phyloP scores from a whole-genome alignment of 805 yeast genomes.

The Debaryomyces prosopidis region DNA sequence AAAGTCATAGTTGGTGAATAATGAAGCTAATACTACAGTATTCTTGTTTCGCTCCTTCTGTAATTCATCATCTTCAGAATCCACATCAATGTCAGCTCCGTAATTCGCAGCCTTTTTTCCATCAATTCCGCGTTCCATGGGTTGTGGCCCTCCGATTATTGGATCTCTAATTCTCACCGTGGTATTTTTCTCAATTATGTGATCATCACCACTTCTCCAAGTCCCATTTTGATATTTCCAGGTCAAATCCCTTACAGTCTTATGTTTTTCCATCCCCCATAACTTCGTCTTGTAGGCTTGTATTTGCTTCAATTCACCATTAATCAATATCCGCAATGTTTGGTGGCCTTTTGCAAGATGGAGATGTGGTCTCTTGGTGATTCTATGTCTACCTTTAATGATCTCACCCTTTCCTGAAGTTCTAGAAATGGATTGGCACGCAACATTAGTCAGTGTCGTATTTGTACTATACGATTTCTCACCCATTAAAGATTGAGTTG shows the following conservation, averaged over 20 bases:
- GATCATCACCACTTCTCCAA: conserved; percentile 82
- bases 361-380: conserved; percentile 46
- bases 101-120: conserved; percentile 19
- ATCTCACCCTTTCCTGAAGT: conserved; percentile 40
- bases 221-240: conserved; percentile 60
- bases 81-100: conserved; percentile 15
- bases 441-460: conserved; percentile 23
- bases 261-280: conserved; percentile 87
- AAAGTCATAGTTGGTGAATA: conserved; percentile 33
- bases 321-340: conserved; percentile 64
- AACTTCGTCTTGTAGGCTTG: conserved; percentile 72
- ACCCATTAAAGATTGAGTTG: conserved; percentile 30
- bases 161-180: conserved; percentile 4
- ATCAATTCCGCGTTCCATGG: conserved; percentile 22
- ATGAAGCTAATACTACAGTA: conserved; percentile 32
- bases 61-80: conserved; percentile 8
- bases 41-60: conserved; percentile 26
- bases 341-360: conserved; percentile 45
- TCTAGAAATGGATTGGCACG: conserved; percentile 26
- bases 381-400: conserved; percentile 62
- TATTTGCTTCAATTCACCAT: conserved; percentile 56
- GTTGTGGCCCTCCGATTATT: conserved; percentile 6
- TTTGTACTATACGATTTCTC: conserved; percentile 37
- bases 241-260: conserved; percentile 60
- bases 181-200: conserved; percentile 63